Evolutionary conservation across 768 basidiomycete species (phyloP), one percentile per base, ranked within the genome.

Genomic region (Psilocybe subaeruginosa): DNA sequence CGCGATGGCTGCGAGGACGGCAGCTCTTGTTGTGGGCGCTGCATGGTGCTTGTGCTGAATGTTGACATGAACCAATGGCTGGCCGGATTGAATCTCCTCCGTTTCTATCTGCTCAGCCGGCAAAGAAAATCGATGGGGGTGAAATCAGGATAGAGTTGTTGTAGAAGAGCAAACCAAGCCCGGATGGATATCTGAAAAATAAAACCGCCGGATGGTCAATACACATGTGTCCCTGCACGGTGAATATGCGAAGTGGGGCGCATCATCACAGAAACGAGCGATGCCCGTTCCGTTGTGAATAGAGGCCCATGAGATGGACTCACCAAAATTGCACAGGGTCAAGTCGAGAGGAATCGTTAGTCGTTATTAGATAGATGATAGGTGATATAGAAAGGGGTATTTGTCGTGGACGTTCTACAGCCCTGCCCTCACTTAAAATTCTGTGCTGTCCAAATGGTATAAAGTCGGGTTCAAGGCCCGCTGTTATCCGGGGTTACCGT

Each of bases 401-500:
- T 41, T 55, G 61, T 47, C 37, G 47, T 51, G 39, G 59, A 23
- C 43, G 52, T 55, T 50, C 54, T 45, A 52, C 55, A 43, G 53
- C 45, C 37, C 50, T 57, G 46, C 47, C 39, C 50, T 47, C 53
- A 59, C 52, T 62, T 60, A 66, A 62, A 60, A 56, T 62, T 39
- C 41, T 43, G 53, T 37, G 41, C 48, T 51, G 53, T 60, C 56
- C 43, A 41, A 56, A 58, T 64, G 56, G 58, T 51, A 43, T 17
- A 57, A 55, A 55, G 60, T 60, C 57, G 56, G 62, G 39, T 60
- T 61, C 51, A 39, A 47, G 61, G 49, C 59, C 66, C 43, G 48
- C 58, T 31, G 47, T 48, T 65, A 63, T 65, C 60, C 64, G 66
- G 64, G 59, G 66, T 59, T 68, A 65, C 64, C 59, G 66, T 68